Conservation (phyloP, 2,329 filamentous ascomycete species). For the Aphanocladium album region DNA sequence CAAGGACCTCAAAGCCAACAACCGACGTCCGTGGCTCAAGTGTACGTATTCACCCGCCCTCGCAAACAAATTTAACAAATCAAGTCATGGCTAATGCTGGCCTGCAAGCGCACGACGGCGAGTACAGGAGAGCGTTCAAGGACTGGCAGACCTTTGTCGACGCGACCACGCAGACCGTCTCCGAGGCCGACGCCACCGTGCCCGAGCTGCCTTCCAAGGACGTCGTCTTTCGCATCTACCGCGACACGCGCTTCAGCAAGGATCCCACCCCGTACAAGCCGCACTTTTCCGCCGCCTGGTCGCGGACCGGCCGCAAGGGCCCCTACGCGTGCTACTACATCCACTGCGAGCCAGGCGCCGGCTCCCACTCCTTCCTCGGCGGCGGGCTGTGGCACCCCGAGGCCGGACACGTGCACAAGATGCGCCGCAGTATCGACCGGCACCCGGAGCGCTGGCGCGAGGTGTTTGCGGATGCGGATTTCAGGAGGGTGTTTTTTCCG, state of each 20-base stretch:
- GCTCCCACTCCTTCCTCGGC: constrained; percentile 58
- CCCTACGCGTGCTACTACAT: constrained; percentile 87
- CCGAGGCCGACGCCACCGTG: constrained; percentile 70
- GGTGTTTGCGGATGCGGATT: constrained; percentile 54
- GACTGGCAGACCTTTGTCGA: constrained; percentile 81
- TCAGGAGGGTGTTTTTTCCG: constrained; percentile 62
- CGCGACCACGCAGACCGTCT: constrained; percentile 63
- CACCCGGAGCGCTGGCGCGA: constrained; percentile 65
- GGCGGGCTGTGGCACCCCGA: constrained; percentile 82
- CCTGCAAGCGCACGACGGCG: constrained; percentile 74
- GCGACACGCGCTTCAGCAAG: constrained; percentile 79
- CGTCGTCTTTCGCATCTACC: constrained; percentile 80
- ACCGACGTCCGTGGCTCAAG: constrained; percentile 55
- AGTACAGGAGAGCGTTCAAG: constrained; percentile 71
- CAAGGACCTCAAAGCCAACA: constrained; percentile 54
- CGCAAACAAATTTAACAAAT: no score
- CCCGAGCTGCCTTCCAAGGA: constrained; percentile 85
- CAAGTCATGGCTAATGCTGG: no score
- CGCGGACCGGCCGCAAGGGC: constrained; percentile 79
- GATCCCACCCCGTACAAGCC: constrained; percentile 88
- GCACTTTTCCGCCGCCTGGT: constrained; percentile 82
- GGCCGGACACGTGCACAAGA: constrained; percentile 54
- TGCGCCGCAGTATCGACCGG: constrained; percentile 72
- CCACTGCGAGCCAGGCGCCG: constrained; percentile 65
- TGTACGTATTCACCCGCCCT: no score